Evolutionary conservation across 441 rosid species (phyloP).

Genomic region (Flueggea neowawraea): DNA sequence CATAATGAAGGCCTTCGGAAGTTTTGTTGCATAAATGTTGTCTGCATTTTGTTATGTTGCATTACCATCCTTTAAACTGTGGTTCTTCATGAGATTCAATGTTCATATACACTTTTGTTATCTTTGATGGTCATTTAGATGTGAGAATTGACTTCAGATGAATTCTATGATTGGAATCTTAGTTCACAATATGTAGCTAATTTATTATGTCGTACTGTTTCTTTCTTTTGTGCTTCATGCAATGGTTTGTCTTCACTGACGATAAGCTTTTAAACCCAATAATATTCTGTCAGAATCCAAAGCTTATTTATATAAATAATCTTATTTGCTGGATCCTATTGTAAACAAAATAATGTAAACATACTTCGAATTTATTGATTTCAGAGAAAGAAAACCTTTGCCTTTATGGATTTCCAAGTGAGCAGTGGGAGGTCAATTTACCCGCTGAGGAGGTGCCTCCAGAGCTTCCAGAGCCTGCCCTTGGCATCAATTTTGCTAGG

Average conservation of each 20-base stretch:
- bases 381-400: constrained; percentile 67
- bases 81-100: too few species aligned
- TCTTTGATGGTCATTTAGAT: too few species aligned
- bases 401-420: constrained; percentile 63
- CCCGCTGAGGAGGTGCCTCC: constrained; percentile 83
- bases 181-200: background rate
- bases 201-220: background rate
- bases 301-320: background rate
- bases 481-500: constrained; percentile 75
- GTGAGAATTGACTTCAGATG: background rate
- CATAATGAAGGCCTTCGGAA: too few species aligned
- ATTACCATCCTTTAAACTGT: too few species aligned
- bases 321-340: background rate
- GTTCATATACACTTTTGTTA: too few species aligned
- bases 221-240: background rate
- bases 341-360: background rate
- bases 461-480: constrained; percentile 71
- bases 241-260: background rate
- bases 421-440: constrained; percentile 79
- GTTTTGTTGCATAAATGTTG: too few species aligned
- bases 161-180: background rate
- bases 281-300: background rate
- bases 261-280: background rate
- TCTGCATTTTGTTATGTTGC: too few species aligned
- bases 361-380: background rate